Percentiles rank a stretch among this genome's conserved stretches.
Evolutionary conservation across 169 alveolate genomes (phyloP).

Genomic region (Toxoplasma gondii): DNA sequence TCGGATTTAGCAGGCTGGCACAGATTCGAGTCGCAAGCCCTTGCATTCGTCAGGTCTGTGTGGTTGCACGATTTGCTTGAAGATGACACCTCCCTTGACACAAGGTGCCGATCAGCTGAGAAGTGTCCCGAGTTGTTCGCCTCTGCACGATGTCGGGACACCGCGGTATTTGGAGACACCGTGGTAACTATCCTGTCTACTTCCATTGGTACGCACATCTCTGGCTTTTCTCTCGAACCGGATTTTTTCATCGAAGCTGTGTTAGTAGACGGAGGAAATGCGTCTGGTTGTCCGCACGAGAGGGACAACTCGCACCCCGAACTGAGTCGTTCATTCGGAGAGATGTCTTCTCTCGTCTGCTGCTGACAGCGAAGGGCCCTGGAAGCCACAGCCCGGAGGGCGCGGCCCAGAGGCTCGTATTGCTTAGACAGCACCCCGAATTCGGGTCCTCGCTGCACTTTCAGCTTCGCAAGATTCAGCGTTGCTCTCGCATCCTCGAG

Average conservation of each 20-base stretch:
- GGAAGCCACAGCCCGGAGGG: neutral
- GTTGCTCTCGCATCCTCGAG: constrained; percentile 72
- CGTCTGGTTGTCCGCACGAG: neutral
- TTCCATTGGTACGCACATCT: too few species aligned
- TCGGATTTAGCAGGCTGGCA: neutral
- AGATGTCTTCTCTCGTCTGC: neutral
- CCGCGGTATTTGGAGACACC: too few species aligned
- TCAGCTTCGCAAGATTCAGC: constrained; percentile 57
- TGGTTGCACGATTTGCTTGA: too few species aligned
- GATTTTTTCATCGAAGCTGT: too few species aligned
- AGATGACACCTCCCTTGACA: too few species aligned
- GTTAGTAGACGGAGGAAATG: too few species aligned
- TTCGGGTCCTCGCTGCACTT: constrained; percentile 66
- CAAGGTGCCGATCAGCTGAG: too few species aligned
- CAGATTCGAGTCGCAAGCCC: neutral
- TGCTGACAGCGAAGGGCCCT: neutral
- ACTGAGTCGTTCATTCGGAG: neutral
- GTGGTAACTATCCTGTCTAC: too few species aligned
- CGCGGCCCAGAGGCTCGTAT: neutral
- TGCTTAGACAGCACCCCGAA: constrained; percentile 44
- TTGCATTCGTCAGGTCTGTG: too few species aligned
- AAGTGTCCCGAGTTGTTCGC: too few species aligned
- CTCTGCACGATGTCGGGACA: too few species aligned
- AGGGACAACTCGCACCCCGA: neutral
- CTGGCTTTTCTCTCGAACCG: too few species aligned